A percentile compares a stretch with the other conserved stretches of the same genome.
Evolutionary conservation across 352 stramenopile species (phyloP).

Genomic region (Stramenopiles sp.): DNA sequence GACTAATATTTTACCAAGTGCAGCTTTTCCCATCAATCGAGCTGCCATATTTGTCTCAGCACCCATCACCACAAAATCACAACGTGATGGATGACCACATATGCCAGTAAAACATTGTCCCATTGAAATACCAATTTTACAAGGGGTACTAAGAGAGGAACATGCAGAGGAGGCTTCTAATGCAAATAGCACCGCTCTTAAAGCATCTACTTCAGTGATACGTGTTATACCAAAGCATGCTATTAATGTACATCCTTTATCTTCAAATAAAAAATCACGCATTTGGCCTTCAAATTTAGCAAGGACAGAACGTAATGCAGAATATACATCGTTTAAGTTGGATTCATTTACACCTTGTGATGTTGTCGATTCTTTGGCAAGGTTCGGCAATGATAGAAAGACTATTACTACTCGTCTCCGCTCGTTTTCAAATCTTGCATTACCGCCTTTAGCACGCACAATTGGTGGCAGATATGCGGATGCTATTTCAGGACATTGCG

Average conservation of each 20-base stretch:
- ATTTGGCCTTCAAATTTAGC: constrained; percentile 21
- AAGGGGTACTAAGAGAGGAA: neutral
- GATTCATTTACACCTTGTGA: neutral
- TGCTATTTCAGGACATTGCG: neutral
- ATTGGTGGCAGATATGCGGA: neutral
- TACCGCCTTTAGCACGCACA: neutral
- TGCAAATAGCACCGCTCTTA: constrained; percentile 23
- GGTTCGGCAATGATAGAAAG: neutral
- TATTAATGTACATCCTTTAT: constrained; percentile 37
- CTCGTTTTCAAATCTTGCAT: neutral
- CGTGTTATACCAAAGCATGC: constrained; percentile 28
- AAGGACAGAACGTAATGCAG: neutral
- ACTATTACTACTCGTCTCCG: neutral
- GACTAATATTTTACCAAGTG: constrained; percentile 25
- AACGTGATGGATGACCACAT: constrained; percentile 22
- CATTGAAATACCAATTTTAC: constrained; percentile 27
- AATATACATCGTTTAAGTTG: neutral
- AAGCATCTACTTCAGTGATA: constrained; percentile 22
- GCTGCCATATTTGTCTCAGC: constrained; percentile 30
- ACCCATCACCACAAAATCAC: constrained; percentile 33
- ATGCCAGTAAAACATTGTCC: constrained; percentile 33
- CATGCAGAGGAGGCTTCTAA: constrained; percentile 11
- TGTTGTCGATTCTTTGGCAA: neutral
- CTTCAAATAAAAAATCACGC: constrained; percentile 32
- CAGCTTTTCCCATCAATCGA: constrained; percentile 30